These are phyloP conservation scores for Saccharomycopsis schoenii DNA, from an alignment of 805 yeast genomes.

Conservation along the genomic window DNA sequence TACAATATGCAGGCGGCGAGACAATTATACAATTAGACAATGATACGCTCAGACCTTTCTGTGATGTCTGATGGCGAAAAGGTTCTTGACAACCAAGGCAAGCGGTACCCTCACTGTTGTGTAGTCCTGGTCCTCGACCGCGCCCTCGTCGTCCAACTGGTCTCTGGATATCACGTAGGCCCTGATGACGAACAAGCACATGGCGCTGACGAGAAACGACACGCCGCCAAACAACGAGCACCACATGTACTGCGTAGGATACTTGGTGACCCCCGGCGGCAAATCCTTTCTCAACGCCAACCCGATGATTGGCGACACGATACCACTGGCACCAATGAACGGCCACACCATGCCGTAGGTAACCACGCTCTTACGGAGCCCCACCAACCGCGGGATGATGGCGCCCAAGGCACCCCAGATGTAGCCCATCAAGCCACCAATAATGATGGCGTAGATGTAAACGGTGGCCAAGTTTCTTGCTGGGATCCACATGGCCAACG, in stretches of 20 bases:
- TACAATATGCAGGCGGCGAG: too few species aligned
- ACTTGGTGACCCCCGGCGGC: conserved; percentile 8
- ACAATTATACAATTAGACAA: too few species aligned
- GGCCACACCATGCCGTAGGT: conserved; percentile 45
- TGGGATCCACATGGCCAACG: conserved; percentile 48
- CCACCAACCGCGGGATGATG: conserved; percentile 41
- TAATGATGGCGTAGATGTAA: conserved; percentile 39
- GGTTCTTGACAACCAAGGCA: background rate
- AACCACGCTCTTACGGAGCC: conserved; percentile 41
- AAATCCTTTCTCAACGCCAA: conserved; percentile 32
- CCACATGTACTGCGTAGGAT: conserved; percentile 31
- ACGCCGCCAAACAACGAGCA: conserved; percentile 53
- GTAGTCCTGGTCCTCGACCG: conserved; percentile 23
- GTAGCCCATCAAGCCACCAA: conserved; percentile 53
- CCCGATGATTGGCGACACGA: conserved; percentile 56
- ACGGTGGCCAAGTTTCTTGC: conserved; percentile 48
- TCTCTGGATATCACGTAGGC: conserved; percentile 49
- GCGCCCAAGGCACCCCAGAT: conserved; percentile 49
- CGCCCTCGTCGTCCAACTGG: conserved; percentile 22
- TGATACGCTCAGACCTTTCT: background rate
- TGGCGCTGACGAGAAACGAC: conserved; percentile 39
- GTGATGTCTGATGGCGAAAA: background rate
- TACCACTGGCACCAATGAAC: conserved; percentile 37
- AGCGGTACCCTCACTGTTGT: conserved; percentile 12
- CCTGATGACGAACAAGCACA: conserved; percentile 35